Base-by-base conservation (phyloP, 768 basidiomycete species). In the Trametes gibbosa region DNA sequence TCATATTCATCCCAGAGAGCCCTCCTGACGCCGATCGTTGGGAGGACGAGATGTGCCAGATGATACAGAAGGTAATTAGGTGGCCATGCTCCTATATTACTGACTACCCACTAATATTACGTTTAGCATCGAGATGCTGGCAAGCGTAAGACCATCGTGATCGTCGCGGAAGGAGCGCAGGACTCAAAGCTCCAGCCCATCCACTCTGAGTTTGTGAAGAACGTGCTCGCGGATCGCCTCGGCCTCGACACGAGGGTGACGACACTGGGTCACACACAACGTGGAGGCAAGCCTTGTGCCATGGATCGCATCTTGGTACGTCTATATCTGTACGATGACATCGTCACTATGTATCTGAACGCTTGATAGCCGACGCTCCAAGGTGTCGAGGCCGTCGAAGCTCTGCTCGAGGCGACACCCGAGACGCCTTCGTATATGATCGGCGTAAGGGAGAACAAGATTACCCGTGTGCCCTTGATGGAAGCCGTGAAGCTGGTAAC, bases 141-240 rank as follows among this genome's bases (percentile, higher is more conserved):
- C 35, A 98, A 98, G 77, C 87, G 97, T 66, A 98, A 96, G 77
- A 98, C 96, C 1, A 97, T 99, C 64, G 94, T 99, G 58, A 97
- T 99, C 63, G 89, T 98, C 41, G 96, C 97, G 1, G 97, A 99
- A 75, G 97, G 97, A 23, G 96, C 97, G 10, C 85, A 90, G 48
- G 96, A 98, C 72, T 76, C 79, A 49, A 79, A 90, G 66, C 83
- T 98, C 46, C 86, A 96, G 27, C 94, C 94, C n/a, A 98, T 99
- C 70, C 86, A 81, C 43, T 87, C 94, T 17, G 91, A 92, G 29
- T 85, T 95, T 69, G 86, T 99, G 74, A 98, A 95, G 75, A 82
- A 92, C 21, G 84, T 99, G 37, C 83, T 98, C 12, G 77, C 89
- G 0, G 86, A 97, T 29, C 83, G 89, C 16, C 83, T 98, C 24